Evolutionary conservation across 345 rosid species (phyloP).

Genomic region (Salix arbutifolia): DNA sequence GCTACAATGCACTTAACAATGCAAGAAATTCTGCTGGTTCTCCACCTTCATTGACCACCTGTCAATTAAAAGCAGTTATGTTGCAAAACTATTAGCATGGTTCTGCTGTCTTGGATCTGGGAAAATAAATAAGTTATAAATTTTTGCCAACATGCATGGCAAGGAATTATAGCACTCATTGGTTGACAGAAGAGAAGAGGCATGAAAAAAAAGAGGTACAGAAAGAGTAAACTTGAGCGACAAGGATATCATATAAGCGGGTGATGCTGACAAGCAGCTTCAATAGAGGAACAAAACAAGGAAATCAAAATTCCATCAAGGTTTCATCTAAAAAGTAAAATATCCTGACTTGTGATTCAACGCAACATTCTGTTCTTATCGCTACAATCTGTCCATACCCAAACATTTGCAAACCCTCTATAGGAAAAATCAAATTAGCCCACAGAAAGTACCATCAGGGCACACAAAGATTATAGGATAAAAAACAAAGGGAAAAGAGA

Average conservation of each 20-base stretch:
- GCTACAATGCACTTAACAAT: conserved; percentile 46
- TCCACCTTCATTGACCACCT: conserved; percentile 76
- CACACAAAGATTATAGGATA: neutral
- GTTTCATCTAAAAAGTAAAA: neutral
- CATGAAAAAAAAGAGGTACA: neutral
- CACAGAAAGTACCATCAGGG: neutral
- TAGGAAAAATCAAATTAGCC: too few species aligned
- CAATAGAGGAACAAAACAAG: neutral
- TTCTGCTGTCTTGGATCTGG: neutral
- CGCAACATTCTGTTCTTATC: neutral
- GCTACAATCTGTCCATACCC: neutral
- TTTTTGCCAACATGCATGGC: neutral
- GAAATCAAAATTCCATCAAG: neutral
- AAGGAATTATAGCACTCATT: neutral
- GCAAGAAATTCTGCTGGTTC: conserved; percentile 72
- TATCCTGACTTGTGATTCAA: neutral
- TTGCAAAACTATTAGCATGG: conserved; percentile 4
- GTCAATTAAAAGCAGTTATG: conserved; percentile 20
- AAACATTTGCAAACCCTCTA: neutral
- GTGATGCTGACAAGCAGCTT: neutral
- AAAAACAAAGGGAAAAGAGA: too few species aligned
- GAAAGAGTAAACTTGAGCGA: neutral
- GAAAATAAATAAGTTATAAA: neutral
- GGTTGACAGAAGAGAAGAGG: neutral
- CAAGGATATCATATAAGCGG: neutral